Conservation (phyloP, 2,329 filamentous ascomycete species). For the Ophiostoma sp. region DNA sequence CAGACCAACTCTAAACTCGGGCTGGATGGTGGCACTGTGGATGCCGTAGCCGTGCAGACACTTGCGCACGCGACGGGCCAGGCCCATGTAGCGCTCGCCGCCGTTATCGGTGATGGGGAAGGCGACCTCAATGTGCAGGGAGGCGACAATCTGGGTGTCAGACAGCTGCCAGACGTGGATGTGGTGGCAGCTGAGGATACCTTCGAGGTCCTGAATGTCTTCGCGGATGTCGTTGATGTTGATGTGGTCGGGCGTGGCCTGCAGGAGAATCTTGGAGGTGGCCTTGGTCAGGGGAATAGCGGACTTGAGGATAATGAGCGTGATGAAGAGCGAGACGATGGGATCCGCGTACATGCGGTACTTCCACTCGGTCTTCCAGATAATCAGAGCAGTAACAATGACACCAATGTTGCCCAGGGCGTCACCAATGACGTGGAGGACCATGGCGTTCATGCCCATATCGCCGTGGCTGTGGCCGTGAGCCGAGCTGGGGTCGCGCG, state of each 20-base stretch:
- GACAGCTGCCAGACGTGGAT: constrained; percentile 97
- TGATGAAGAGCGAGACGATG: constrained; percentile 90
- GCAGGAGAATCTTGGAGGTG: constrained; percentile 83
- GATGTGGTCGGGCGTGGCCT: constrained; percentile 88
- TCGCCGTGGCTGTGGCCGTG: constrained; percentile 80
- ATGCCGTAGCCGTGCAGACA: constrained; percentile 96
- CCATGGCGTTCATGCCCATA: constrained; percentile 90
- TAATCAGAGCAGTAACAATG: constrained; percentile 78
- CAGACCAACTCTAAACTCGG: constrained; percentile 70
- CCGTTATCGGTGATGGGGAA: constrained; percentile 85
- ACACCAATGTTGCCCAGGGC: constrained; percentile 85
- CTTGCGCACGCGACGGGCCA: constrained; percentile 77
- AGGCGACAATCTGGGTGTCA: constrained; percentile 90
- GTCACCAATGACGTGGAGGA: constrained; percentile 76
- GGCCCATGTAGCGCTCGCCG: constrained; percentile 81
- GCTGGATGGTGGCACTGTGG: constrained; percentile 95
- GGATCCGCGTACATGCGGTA: constrained; percentile 90
- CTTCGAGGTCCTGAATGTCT: constrained; percentile 82
- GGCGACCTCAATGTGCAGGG: constrained; percentile 86
- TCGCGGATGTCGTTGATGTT: constrained; percentile 86
- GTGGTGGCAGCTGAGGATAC: constrained; percentile 89
- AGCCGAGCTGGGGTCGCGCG: constrained; percentile 70
- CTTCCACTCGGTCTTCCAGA: constrained; percentile 83
- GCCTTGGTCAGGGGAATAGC: constrained; percentile 77
- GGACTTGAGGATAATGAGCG: constrained; percentile 71